Conservation (phyloP, 2,329 filamentous ascomycete species). For the Ophiostoma quercus region DNA sequence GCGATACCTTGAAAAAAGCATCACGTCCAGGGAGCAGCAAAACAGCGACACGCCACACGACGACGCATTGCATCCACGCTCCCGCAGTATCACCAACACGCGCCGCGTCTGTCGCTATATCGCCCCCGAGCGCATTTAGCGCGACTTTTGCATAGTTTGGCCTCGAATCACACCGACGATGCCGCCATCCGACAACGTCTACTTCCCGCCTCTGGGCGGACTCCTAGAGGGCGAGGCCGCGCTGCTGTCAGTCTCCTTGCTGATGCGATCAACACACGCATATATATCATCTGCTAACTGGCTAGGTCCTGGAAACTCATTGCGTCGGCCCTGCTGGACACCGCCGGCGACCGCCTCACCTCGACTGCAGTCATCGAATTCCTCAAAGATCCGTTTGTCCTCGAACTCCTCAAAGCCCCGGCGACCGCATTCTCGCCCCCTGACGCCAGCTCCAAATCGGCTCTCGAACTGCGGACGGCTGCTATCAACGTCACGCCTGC, state of each 20-base stretch:
- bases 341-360: conserved; percentile 50
- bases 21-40: conserved; percentile 17
- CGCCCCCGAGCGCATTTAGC: not conserved
- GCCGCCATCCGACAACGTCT: conserved; percentile 62
- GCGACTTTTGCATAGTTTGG: conserved; percentile 14
- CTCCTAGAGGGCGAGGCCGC: conserved; percentile 76
- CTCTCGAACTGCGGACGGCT: conserved; percentile 78
- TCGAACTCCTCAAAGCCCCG: conserved; percentile 63
- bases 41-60: conserved; percentile 18
- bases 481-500: conserved; percentile 76
- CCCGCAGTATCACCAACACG: not conserved
- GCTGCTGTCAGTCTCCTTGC: conserved; percentile 60
- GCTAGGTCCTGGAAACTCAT: conserved; percentile 58
- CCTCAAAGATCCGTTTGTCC: conserved; percentile 63
- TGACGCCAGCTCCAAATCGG: conserved; percentile 58
- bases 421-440: conserved; percentile 61
- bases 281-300: conserved; percentile 20
- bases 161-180: conserved; percentile 53
- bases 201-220: conserved; percentile 79
- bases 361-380: conserved; percentile 59
- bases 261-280: not conserved
- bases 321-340: conserved; percentile 52
- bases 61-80: not conserved
- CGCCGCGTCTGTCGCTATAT: not conserved
- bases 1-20: conserved; percentile 17